Evolutionary conservation across 345 rosid genomes (phyloP), one percentile per base, ranked within the genome.

Genomic region (Mangifera indica): DNA sequence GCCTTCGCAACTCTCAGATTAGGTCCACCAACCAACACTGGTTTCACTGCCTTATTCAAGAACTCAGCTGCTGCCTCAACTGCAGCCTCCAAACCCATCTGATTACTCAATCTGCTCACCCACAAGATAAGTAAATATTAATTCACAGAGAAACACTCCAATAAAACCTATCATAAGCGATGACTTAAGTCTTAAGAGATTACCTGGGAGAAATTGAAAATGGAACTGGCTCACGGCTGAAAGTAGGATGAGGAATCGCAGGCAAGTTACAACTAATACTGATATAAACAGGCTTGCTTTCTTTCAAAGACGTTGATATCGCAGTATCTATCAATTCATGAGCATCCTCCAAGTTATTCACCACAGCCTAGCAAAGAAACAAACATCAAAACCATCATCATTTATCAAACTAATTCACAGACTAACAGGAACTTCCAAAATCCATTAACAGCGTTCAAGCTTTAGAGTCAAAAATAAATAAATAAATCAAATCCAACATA

Each of bases 241-340:
- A 91, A 55, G 89, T 84, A 7, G 90, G 89, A 76, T 88, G 97
- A 78, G 91, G 88, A 60, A 87, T 82, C 5, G 81, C 90, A 14
- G 91, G 69, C 79, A 91, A 80, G 76, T 91, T 87, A 61, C 97
- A 91, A 84, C 92, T 63, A 22, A 91, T 40, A 69, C 92, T 91
- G 67, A 91, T 86, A 75, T 91, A 91, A 70, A 91, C 93, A 22
- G 93, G 97, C 77, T 91, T 91, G 90, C 93, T 87, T 78, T 87
- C 93, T 81, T 86, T 88, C 81, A 91, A 78, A 65, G 93, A 81
- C 52, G 90, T 91, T 12, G 92, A 88, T 57, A 91, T 86, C 0
- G 97, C 93, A 14, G 97, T 84, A 59, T 91, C 97, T 5, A 91
- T 86, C 82, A 69, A 69, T 72, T 88, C 92, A 58, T 91, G 97